Evolutionary conservation across 169 alveolate species (phyloP), one percentile per base, ranked within the genome.

Genomic region (Plasmodium inui): DNA sequence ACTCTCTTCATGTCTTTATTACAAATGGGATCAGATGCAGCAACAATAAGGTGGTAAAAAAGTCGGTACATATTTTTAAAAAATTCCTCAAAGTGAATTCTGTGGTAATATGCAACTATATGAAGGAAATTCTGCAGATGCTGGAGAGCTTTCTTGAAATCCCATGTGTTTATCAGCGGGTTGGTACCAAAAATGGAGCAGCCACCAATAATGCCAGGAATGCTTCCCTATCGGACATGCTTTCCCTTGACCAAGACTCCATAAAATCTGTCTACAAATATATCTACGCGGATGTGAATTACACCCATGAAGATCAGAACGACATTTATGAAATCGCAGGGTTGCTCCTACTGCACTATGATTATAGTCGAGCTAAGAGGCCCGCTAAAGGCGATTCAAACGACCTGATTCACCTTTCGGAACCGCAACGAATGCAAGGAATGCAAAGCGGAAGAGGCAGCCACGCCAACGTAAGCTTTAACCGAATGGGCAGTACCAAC

Each of bases 21-120:
- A 89, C 94, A 6, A 89, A 89, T 30, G 94, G 94, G 61, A 79
- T 89, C 61, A 78, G 94, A 39, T 79, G 90, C 44, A 80, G 82
- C 12, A 79, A 89, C 17, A 89, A 80, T 89, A 89, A 61, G 32
- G 78, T 67, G 14, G 80, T 80, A 2, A 89, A 89, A 61, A 79
- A 67, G 28, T 37, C 94, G 6, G 67, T 89, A 46, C 94, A 89
- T 89, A 89, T 79, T 89, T 89, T 89, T 79, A 89, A 89, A 37
- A 89, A 89, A 79, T 89, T 89, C 19, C 8, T 89, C n/a, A 89
- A 73, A 79, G 46, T 71, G 6, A 89, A 79, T 41, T 89, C 90
- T 1, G 9, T 39, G 17, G 94, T 89, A 5, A 89, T 89, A 26
- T 72, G 90, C 10, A 79, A 78, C 6, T 89, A 89, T 72, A 55